Evolutionary conservation across 768 basidiomycete genomes (phyloP), one percentile per base, ranked within the genome.

Genomic region (Auriscalpium vulgare): DNA sequence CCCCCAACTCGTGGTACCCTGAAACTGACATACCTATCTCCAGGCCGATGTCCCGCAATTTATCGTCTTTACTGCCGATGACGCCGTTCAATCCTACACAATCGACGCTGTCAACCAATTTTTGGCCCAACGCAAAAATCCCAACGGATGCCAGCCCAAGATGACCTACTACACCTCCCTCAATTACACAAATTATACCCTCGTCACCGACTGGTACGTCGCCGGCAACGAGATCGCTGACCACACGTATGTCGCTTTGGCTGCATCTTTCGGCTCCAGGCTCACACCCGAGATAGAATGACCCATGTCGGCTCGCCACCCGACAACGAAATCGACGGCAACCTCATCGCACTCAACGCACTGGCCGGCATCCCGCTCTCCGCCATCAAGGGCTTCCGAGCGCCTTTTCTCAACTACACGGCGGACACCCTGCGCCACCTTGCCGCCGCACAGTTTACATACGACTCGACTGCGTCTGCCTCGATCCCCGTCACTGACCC

Each of bases 201-300:
- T 88, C 49, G 84, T 88, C 43, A 88, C 74, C 73, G 86, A 88
- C 67, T 89, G 85, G 85, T 90, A 72, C 67, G 87, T 88, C 35
- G 85, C 83, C 4, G 88, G 88, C 19, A 90, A 90, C 66, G 89
- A 91, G 67, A 89, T 91, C 60, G 86, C 85, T 35, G 86, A 87
- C 70, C 84, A 86, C 66, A 85, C 86, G 81, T 84, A 68, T 63
- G 81, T 74, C 45, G 40, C 51, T 48, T 56, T 11, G 10, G 21
- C 17, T 43, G 37, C 45, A 46, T 37, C 19, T 45, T 11, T 17
- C 7, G n/a, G n/a, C 14, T 16, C n/a, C n/a, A 8, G 21, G 29
- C 14, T 53, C 17, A 29, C 36, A n/a, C 34, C 43, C 16, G 5
- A n/a, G 10, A 47, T 58, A 88, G 84, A 29, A 90, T 91, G 85